Percentiles rank a stretch among this genome's conserved stretches.
Evolutionary conservation across 495 filamentous ascomycete genomes (phyloP).

Genomic region (Tuber magnatum): DNA sequence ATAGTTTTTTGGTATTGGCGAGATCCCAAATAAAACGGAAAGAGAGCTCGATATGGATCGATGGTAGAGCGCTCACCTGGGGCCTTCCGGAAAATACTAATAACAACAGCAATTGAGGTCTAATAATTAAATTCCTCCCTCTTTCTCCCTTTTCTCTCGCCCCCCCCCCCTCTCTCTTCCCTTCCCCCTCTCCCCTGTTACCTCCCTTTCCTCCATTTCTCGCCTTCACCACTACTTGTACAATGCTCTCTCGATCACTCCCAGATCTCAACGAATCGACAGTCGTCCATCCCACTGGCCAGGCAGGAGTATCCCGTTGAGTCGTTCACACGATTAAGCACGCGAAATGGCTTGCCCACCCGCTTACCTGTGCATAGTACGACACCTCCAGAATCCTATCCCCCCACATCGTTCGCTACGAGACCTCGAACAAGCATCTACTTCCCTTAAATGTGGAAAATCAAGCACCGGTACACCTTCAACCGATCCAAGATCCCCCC

Average conservation of each 20-base stretch:
- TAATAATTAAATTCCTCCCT: neutral
- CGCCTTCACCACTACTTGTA: neutral
- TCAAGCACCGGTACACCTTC: neutral
- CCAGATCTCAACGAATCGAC: neutral
- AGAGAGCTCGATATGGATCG: neutral
- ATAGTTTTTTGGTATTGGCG: neutral
- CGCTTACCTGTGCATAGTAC: neutral
- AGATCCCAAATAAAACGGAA: neutral
- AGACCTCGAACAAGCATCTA: neutral
- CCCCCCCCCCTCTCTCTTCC: neutral
- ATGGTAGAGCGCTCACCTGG: neutral
- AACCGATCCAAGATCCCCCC: neutral
- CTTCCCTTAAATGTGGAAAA: neutral
- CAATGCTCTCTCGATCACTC: neutral
- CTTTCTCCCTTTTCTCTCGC: neutral
- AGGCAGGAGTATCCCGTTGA: neutral
- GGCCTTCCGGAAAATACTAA: neutral
- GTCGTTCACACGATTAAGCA: neutral
- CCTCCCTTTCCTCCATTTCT: neutral
- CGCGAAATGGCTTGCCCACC: neutral
- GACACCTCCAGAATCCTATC: neutral
- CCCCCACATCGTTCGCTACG: neutral
- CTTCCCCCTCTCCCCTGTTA: neutral
- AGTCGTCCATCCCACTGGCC: neutral
- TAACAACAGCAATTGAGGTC: neutral